Conservation (phyloP, 1,284 basidiomycete genomes). For the Macrocystidia cucumis region DNA sequence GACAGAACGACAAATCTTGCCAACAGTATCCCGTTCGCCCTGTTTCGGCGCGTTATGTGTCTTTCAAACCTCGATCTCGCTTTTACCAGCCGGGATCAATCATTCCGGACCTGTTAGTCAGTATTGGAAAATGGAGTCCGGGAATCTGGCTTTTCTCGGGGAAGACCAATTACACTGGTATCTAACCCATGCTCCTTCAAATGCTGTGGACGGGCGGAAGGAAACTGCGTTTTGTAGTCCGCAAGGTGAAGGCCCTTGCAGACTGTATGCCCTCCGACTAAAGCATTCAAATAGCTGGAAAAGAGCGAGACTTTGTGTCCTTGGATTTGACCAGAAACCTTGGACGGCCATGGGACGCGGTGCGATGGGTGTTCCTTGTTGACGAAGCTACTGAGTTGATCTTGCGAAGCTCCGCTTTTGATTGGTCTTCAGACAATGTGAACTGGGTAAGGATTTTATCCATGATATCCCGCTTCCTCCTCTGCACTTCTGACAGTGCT, state of each 20-base stretch:
- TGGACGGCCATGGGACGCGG: constrained; percentile 13
- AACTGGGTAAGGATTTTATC: constrained; percentile 45
- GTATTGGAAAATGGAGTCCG: constrained; percentile 33
- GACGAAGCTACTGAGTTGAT: constrained; percentile 29
- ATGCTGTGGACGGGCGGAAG: constrained; percentile 44
- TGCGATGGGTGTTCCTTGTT: constrained; percentile 39
- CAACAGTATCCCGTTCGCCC: constrained; percentile 25
- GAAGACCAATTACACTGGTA: constrained; percentile 28
- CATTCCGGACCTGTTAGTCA: constrained; percentile 22
- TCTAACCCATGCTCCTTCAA: constrained; percentile 37
- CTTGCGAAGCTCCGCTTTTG: constrained; percentile 26
- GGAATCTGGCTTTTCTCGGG: constrained; percentile 25
- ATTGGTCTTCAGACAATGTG: constrained; percentile 28
- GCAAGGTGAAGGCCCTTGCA: constrained; percentile 22
- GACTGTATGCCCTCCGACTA: constrained; percentile 14
- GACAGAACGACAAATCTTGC: constrained; percentile 2
- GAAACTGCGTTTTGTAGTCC: constrained; percentile 44
- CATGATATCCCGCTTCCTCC: too few relatives aligned
- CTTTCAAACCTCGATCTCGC: constrained; percentile 44
- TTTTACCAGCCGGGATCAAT: constrained; percentile 27
- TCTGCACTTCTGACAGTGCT: too few relatives aligned
- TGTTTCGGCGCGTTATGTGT: constrained; percentile 40
- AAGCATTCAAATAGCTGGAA: constrained; percentile 14
- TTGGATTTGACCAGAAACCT: constrained; percentile 32
- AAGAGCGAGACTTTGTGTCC: constrained; percentile 36